These are phyloP conservation scores for Penicillium brevicompactum DNA, from an alignment of 2,329 filamentous ascomycete species.

Conservation along the genomic window DNA sequence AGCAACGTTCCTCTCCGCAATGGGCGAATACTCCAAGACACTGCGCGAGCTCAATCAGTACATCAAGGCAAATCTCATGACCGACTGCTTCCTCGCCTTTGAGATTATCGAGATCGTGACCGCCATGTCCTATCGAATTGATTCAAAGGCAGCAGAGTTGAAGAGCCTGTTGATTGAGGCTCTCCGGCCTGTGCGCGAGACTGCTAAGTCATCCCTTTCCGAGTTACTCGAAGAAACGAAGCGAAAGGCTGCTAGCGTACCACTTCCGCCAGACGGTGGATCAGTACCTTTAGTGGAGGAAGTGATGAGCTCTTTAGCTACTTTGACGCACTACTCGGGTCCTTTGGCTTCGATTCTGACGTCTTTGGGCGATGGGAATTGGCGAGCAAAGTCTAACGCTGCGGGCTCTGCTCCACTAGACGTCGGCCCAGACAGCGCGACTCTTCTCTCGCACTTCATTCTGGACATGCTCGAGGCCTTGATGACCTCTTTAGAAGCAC, in stretches of 20 bases:
- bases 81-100: constrained; percentile 92
- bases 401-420: constrained; percentile 76
- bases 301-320: constrained; percentile 81
- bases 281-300: constrained; percentile 77
- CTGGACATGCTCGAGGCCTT: constrained; percentile 84
- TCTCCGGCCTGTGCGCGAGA: constrained; percentile 86
- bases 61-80: constrained; percentile 81
- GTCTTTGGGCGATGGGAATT: constrained; percentile 89
- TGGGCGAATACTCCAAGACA: constrained; percentile 82
- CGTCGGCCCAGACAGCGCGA: constrained; percentile 81
- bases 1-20: constrained; percentile 73
- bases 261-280: constrained; percentile 76
- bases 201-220: constrained; percentile 80
- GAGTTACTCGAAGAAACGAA: constrained; percentile 84
- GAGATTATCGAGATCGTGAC: constrained; percentile 92
- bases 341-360: constrained; percentile 89
- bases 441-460: constrained; percentile 88
- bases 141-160: constrained; percentile 80
- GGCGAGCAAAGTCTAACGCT: constrained; percentile 66
- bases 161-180: constrained; percentile 82
- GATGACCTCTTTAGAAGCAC: constrained; percentile 72
- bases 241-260: constrained; percentile 65
- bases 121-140: constrained; percentile 74
- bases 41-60: constrained; percentile 86
- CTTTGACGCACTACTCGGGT: constrained; percentile 81